phyloP scores from a whole-genome alignment of 352 stramenopile genomes.

The Pythium coloratum region DNA sequence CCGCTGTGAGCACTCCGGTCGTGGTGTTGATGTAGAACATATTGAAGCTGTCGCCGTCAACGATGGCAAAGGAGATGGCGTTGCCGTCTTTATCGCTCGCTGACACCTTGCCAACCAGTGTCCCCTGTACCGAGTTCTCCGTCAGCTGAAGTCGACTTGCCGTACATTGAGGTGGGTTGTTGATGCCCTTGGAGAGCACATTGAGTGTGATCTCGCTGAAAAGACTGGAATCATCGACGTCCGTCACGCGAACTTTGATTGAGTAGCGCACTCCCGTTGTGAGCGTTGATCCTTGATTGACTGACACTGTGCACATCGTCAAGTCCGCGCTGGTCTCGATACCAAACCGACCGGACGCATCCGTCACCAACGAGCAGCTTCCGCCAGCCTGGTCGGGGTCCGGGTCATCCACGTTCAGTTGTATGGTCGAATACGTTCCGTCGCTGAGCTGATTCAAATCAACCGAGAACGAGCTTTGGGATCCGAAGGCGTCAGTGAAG shows the following conservation, averaged over 20 bases:
- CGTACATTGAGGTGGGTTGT: conserved; percentile 46
- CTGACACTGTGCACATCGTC: conserved; percentile 27
- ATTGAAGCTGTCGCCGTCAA: conserved; percentile 35
- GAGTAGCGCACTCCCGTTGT: conserved; percentile 18
- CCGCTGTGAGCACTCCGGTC: conserved; percentile 39
- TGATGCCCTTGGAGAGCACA: conserved; percentile 47
- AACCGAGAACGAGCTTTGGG: conserved; percentile 37
- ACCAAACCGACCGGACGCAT: conserved; percentile 32
- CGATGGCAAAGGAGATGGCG: conserved; percentile 42
- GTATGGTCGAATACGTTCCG: conserved; percentile 44
- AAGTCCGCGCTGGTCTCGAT: conserved; percentile 29
- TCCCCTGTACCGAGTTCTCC: conserved; percentile 43
- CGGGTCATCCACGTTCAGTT: conserved; percentile 42
- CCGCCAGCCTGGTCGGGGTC: conserved; percentile 47
- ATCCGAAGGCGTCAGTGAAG: conserved; percentile 40
- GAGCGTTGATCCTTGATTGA: conserved; percentile 17
- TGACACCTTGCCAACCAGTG: conserved; percentile 25
- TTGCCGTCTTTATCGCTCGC: conserved; percentile 40
- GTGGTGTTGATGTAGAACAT: conserved; percentile 51
- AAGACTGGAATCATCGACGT: conserved; percentile 32
- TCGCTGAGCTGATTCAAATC: conserved; percentile 46
- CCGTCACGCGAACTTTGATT: conserved; percentile 37
- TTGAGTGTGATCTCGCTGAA: conserved; percentile 45
- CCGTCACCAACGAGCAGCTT: conserved; percentile 38
- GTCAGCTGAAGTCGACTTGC: conserved; percentile 32